Evolutionary conservation across 1,139 yeast genomes (phyloP).

Genomic region (Meyerozyma smithsonii): DNA sequence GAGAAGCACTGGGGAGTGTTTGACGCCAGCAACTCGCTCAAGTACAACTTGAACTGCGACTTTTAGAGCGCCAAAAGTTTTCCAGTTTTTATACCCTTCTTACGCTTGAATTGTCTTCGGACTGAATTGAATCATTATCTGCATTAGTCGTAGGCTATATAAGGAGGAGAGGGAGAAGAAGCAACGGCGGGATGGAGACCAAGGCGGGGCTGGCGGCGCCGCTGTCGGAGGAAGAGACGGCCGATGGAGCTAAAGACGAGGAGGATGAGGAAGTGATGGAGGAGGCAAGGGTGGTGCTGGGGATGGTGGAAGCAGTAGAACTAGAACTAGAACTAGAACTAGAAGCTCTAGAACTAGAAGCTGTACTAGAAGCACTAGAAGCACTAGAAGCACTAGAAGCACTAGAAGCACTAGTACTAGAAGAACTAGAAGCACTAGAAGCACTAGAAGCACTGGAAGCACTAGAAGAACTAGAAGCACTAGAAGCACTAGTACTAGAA

Average conservation of each 20-base stretch:
- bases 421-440: slow-evolving; percentile 12
- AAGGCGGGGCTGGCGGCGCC: neutral
- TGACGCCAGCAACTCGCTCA: slow-evolving; percentile 50
- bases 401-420: too few species aligned
- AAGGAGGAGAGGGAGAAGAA: neutral
- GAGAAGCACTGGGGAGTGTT: slow-evolving; percentile 94
- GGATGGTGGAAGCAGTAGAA: neutral
- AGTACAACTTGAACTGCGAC: slow-evolving; percentile 57
- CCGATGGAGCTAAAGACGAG: neutral
- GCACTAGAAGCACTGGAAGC: too few species aligned
- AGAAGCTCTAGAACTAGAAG: too few species aligned
- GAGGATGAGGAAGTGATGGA: neutral
- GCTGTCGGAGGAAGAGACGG: slow-evolving; percentile 1
- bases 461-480: too few species aligned
- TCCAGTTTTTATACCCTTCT: slow-evolving; percentile 6
- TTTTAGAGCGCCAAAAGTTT: slow-evolving; percentile 20
- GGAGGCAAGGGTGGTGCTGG: neutral
- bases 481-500: slow-evolving; percentile 11
- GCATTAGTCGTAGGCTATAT: neutral
- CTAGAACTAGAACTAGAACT: too few species aligned
- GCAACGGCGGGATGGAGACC: neutral
- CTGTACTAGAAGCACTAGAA: too few species aligned
- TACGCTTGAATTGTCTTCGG: slow-evolving; percentile 3
- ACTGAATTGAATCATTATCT: neutral
- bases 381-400: too few species aligned